phyloP scores from a whole-genome alignment of 768 basidiomycete genomes.

The Suillus fuscotomentosus region DNA sequence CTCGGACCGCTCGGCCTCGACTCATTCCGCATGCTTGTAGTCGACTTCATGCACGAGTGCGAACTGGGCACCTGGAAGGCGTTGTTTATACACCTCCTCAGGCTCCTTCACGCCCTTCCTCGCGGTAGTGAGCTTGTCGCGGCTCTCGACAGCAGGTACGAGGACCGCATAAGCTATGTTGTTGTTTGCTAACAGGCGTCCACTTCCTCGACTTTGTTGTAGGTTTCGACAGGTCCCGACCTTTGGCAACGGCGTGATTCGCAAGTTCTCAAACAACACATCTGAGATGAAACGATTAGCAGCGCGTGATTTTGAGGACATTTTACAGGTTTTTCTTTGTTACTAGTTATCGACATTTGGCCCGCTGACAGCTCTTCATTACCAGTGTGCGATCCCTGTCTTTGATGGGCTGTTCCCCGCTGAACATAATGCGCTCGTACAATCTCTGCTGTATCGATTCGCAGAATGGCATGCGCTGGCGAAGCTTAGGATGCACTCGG shows the following conservation, averaged over 20 bases:
- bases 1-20: conserved; percentile 20
- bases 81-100: conserved; percentile 33
- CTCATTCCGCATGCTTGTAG: conserved; percentile 25
- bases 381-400: conserved; percentile 33
- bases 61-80: conserved; percentile 39
- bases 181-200: too few relatives aligned
- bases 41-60: conserved; percentile 39
- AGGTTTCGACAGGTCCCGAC: too few relatives aligned
- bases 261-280: too few relatives aligned
- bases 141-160: neutral
- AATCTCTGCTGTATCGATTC: conserved; percentile 23
- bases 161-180: too few relatives aligned
- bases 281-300: too few relatives aligned
- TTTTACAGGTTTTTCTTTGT: too few relatives aligned
- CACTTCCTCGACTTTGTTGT: too few relatives aligned
- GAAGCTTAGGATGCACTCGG: conserved; percentile 33
- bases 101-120: conserved; percentile 18
- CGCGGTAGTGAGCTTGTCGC: neutral
- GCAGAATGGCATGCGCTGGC: conserved; percentile 16
- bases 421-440: conserved; percentile 18
- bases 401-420: conserved; percentile 36
- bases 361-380: too few relatives aligned
- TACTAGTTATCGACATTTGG: too few relatives aligned
- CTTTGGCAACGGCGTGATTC: too few relatives aligned
- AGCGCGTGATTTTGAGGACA: too few relatives aligned